A percentile compares a stretch with the other conserved stretches of the same genome.
These are phyloP conservation scores for Exophiala sp. DNA, from an alignment of 2,329 filamentous ascomycete species.

Conservation along the genomic window DNA sequence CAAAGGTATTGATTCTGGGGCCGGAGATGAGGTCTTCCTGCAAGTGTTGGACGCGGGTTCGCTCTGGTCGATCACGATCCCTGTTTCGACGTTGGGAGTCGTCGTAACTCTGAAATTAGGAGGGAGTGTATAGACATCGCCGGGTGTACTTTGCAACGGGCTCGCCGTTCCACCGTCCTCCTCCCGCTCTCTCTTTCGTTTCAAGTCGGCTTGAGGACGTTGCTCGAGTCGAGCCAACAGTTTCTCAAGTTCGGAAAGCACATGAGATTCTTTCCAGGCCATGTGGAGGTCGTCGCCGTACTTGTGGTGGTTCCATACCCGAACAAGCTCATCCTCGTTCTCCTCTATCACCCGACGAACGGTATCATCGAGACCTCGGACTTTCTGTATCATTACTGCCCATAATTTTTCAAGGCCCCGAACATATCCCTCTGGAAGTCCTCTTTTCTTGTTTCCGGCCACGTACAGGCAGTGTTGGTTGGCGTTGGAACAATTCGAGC, in stretches of 20 bases:
- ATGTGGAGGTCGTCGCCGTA: slow-evolving; percentile 41
- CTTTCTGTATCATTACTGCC: slow-evolving; percentile 41
- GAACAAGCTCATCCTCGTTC: slow-evolving; percentile 34
- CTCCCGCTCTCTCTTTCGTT: slow-evolving; percentile 34
- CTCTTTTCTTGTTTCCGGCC: slow-evolving; percentile 42
- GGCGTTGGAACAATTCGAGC: slow-evolving; percentile 39
- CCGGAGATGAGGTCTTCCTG: neutral
- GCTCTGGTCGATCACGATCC: neutral
- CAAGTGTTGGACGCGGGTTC: neutral
- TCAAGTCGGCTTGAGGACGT: slow-evolving; percentile 27
- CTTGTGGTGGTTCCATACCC: slow-evolving; percentile 38
- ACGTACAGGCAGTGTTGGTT: slow-evolving; percentile 41
- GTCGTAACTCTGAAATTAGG: slow-evolving; percentile 11
- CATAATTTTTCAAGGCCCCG: slow-evolving; percentile 44
- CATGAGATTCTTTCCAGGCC: slow-evolving; percentile 40
- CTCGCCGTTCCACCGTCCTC: slow-evolving; percentile 19
- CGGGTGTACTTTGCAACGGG: slow-evolving; percentile 18
- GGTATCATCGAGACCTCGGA: slow-evolving; percentile 41
- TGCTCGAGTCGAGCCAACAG: slow-evolving; percentile 36
- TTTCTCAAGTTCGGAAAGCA: slow-evolving; percentile 38
- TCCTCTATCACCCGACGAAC: slow-evolving; percentile 37
- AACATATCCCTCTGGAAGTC: slow-evolving; percentile 44
- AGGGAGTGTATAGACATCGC: neutral
- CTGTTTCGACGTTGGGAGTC: neutral
- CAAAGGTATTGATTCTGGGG: slow-evolving; percentile 32